Percentiles rank a stretch among this genome's conserved stretches.
Evolutionary conservation across 2,329 filamentous ascomycete genomes (phyloP).

Genomic region (Claviceps quebecensis): DNA sequence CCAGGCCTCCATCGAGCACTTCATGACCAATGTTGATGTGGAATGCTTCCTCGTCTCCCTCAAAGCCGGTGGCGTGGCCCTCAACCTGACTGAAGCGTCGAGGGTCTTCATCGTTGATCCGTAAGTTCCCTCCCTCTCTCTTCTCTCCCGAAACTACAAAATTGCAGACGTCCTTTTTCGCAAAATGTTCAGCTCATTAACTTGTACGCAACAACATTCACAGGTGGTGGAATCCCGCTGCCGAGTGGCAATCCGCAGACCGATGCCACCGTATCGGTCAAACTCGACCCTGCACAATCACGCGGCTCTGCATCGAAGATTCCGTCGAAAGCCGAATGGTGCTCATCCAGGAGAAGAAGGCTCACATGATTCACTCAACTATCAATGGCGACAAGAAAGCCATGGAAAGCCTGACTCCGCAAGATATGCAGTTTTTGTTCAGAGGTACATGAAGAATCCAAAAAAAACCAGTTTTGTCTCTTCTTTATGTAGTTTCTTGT

Average conservation of each 20-base stretch:
- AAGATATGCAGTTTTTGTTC: conserved; percentile 96
- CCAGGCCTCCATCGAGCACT: conserved; percentile 86
- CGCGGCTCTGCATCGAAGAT: conserved; percentile 88
- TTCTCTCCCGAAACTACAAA: too few relatives aligned
- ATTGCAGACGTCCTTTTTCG: too few relatives aligned
- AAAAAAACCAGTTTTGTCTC: too few relatives aligned
- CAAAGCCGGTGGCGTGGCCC: conserved; percentile 87
- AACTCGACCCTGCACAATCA: conserved; percentile 84
- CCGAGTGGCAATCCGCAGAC: conserved; percentile 96
- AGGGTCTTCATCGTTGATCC: conserved; percentile 94
- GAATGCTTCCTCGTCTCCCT: conserved; percentile 94
- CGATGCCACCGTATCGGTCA: conserved; percentile 91
- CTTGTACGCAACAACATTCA: conserved; percentile 11
- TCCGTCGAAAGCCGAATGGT: conserved; percentile 95
- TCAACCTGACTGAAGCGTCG: conserved; percentile 91
- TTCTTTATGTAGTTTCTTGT: background rate
- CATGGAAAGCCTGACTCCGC: conserved; percentile 78
- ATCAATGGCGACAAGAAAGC: conserved; percentile 86
- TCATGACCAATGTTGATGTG: conserved; percentile 88
- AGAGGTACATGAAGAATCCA: conserved; percentile 35
- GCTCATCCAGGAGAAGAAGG: conserved; percentile 94
- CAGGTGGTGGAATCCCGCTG: conserved; percentile 99
- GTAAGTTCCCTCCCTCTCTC: conserved; percentile 36
- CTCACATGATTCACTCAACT: conserved; percentile 92
- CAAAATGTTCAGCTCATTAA: background rate